phyloP scores from a whole-genome alignment of 257 asterid genomes.

The Solanum sitiens region DNA sequence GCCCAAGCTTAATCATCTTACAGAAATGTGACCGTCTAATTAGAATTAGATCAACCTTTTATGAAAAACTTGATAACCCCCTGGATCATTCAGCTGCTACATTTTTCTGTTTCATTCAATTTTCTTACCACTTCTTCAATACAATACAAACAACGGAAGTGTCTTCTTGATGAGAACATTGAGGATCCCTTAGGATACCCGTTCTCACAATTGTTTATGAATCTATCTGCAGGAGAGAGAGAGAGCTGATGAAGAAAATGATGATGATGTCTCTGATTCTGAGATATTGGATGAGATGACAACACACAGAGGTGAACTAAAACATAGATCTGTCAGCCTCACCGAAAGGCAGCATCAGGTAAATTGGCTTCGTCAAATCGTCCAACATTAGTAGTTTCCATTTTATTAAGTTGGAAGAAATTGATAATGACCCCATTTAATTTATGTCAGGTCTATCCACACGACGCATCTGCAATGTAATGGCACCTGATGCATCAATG shows the following conservation, averaged over 20 bases:
- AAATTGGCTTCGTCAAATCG: neutral
- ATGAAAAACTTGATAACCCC: neutral
- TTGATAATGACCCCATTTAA: neutral
- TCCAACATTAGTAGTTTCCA: neutral
- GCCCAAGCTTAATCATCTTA: neutral
- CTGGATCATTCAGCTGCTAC: neutral
- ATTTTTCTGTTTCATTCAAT: neutral
- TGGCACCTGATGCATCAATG: neutral
- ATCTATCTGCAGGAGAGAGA: constrained; percentile 25
- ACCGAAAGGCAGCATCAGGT: constrained; percentile 59
- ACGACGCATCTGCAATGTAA: neutral
- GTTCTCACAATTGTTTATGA: neutral
- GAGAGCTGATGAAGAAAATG: constrained; percentile 22
- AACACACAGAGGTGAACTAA: constrained; percentile 75
- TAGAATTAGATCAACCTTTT: neutral
- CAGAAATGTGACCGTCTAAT: neutral
- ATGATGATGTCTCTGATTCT: constrained; percentile 44
- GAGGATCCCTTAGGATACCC: neutral
- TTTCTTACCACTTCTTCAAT: neutral
- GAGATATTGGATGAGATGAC: constrained; percentile 80
- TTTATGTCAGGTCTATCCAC: neutral
- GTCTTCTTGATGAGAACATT: neutral
- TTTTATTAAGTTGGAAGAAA: neutral
- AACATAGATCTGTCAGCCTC: constrained; percentile 64
- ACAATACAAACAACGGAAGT: neutral